Evolutionary conservation across 805 yeast genomes (phyloP).

Genomic region (Yamadazyma nakazawae): DNA sequence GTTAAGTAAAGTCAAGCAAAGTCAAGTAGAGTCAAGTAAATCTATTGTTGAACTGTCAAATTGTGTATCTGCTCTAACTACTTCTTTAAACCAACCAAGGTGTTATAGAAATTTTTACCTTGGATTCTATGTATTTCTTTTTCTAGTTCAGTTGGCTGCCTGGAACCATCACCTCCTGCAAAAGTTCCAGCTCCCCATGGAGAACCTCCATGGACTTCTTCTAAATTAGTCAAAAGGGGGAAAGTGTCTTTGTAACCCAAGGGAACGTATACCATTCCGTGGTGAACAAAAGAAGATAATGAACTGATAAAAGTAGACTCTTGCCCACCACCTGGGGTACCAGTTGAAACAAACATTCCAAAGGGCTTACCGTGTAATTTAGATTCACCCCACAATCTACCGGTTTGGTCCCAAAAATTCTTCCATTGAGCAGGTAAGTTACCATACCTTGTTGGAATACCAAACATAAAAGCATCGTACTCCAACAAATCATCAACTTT

Average conservation of each 20-base stretch:
- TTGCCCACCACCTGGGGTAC: slow-evolving; percentile 80
- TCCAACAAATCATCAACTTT: slow-evolving; percentile 52
- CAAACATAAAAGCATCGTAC: slow-evolving; percentile 81
- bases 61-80: neutral
- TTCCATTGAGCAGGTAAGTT: slow-evolving; percentile 74
- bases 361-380: slow-evolving; percentile 70
- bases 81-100: slow-evolving; percentile 13
- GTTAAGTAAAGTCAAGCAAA: neutral
- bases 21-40: neutral
- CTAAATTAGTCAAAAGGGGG: slow-evolving; percentile 51
- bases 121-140: slow-evolving; percentile 60
- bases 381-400: slow-evolving; percentile 77
- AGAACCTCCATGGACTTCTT: slow-evolving; percentile 74
- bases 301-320: slow-evolving; percentile 67
- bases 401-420: slow-evolving; percentile 75
- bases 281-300: slow-evolving; percentile 67
- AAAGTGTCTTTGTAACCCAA: slow-evolving; percentile 64
- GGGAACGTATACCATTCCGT: slow-evolving; percentile 78
- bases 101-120: slow-evolving; percentile 55
- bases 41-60: too few relatives aligned
- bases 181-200: slow-evolving; percentile 85
- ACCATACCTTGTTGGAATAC: slow-evolving; percentile 86
- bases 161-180: slow-evolving; percentile 76
- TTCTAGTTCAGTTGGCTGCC: slow-evolving; percentile 63
- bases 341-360: slow-evolving; percentile 70